Evolutionary conservation across 2,329 filamentous ascomycete genomes (phyloP), one percentile per base, ranked within the genome.

Genomic region (Paraphoma chrysanthemicola): DNA sequence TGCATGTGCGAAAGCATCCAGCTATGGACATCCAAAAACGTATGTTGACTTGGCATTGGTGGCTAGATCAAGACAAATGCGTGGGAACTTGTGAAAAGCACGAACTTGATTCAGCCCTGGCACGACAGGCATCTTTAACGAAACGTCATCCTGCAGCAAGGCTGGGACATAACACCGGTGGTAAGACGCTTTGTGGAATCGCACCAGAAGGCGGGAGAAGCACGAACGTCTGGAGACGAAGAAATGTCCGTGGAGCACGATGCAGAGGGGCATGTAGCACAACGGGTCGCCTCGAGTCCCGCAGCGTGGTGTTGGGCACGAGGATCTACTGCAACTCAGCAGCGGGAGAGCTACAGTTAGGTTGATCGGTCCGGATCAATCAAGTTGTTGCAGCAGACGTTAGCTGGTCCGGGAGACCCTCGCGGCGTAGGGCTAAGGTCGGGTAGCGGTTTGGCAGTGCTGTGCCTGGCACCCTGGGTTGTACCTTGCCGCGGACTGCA

Each of bases 201-300:
- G 12, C 10, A 6, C 12, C 17, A 44, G 17, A 18, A 44, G 12
- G 17, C 10, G 11, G 4, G 17, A 28, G 4, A 23, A 44, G 16
- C 14, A 23, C 39, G n/a, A 18, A 16, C 6, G 7, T 10, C 16
- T 9, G 12, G 9, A 17, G 39, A 42, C 16, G 39, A 42, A 42
- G 18, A 29, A 45, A n/a, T 12, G 23, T n/a, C n/a, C 44, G 28
- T 16, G 38, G 14, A 16, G 14, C 16, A 14, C 10, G 28, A n/a
- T 45, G 23, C 18, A 47, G n/a, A 11, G 41, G 10, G 41, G 33
- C 33, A 36, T 14, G 33, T 36, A 36, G 36, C 23, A 36, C 33
- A 48, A 54, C 61, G 64, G 63, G 58, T 66, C 65, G 65, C 53
- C 58, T 63, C 65, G 63, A 51, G 48, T 50, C 48, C 51, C 51